Percentiles rank a stretch among this genome's conserved stretches.
Evolutionary conservation across 1,284 basidiomycete species (phyloP).

Genomic region (Cutaneotrichosporon sp.): DNA sequence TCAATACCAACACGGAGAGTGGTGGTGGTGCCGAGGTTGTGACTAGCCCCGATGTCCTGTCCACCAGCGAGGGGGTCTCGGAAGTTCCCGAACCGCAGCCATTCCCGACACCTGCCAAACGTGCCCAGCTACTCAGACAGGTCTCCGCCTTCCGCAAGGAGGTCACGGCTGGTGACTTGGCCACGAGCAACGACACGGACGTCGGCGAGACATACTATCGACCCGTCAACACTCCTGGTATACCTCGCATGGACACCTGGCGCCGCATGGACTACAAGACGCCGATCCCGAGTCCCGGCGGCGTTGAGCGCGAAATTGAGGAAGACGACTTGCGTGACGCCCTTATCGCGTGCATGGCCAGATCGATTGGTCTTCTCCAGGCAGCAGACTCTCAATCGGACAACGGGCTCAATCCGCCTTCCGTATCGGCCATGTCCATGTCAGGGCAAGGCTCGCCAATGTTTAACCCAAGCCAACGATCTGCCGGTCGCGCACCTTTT

Average conservation of each 20-base stretch:
- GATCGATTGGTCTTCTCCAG: conserved; percentile 92
- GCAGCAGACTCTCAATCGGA: conserved; percentile 52
- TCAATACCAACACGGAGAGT: neutral
- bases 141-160: conserved; percentile 42
- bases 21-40: neutral
- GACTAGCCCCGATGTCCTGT: neutral
- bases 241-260: conserved; percentile 41
- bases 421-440: conserved; percentile 29
- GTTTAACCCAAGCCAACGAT: conserved; percentile 27
- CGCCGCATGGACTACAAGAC: conserved; percentile 4
- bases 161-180: conserved; percentile 53
- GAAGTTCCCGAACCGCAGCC: neutral
- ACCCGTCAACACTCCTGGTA: conserved; percentile 39
- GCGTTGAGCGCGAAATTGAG: neutral
- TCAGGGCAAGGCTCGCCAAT: conserved; percentile 44
- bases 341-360: conserved; percentile 95
- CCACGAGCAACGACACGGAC: conserved; percentile 46
- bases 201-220: conserved; percentile 39
- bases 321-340: conserved; percentile 76
- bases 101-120: conserved; percentile 6
- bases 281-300: too few species aligned
- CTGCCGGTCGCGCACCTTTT: conserved; percentile 59
- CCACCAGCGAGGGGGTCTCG: neutral
- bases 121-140: conserved; percentile 23
- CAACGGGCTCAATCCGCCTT: neutral